A percentile compares a stretch with the other conserved stretches of the same genome.
These are phyloP conservation scores for Botrytis fragariae DNA, from an alignment of 2,329 filamentous ascomycete genomes.

Conservation along the genomic window DNA sequence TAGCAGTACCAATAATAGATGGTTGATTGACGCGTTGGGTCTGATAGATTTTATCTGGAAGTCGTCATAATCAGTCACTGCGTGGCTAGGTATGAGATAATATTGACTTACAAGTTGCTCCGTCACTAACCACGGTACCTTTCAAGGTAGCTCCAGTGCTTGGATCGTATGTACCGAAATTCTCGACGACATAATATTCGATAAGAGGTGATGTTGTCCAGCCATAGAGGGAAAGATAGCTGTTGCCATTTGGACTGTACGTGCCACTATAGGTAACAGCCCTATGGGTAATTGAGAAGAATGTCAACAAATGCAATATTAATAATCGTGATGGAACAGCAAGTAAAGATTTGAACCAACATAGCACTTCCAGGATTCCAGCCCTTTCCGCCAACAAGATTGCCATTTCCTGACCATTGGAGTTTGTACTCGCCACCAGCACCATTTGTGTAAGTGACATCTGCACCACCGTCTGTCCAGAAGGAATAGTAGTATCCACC, in stretches of 20 bases:
- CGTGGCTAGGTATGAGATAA: too few relatives aligned
- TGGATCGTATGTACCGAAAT: conserved; percentile 51
- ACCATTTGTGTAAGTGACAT: conserved; percentile 55
- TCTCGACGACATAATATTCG: conserved; percentile 54
- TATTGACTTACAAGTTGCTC: conserved; percentile 46
- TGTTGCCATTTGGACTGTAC: conserved; percentile 44
- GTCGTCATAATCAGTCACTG: neutral
- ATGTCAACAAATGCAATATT: neutral
- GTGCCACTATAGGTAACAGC: conserved; percentile 44
- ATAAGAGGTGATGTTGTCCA: conserved; percentile 44
- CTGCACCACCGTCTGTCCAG: conserved; percentile 53
- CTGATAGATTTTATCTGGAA: conserved; percentile 41
- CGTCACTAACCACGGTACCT: conserved; percentile 52
- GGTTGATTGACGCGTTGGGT: conserved; percentile 40
- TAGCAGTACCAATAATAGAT: conserved; percentile 50
- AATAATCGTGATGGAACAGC: neutral
- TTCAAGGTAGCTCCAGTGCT: conserved; percentile 47
- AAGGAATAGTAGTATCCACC: conserved; percentile 51
- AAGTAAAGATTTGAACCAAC: conserved; percentile 20
- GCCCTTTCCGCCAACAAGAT: conserved; percentile 51
- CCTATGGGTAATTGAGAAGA: conserved; percentile 22
- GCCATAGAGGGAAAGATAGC: conserved; percentile 56
- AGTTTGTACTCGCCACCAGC: conserved; percentile 50
- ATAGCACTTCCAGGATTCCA: conserved; percentile 44
- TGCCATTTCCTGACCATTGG: conserved; percentile 46